A percentile compares a stretch with the other conserved stretches of the same genome.
These are phyloP conservation scores for Xylaria sp. DNA, from an alignment of 2,329 filamentous ascomycete genomes.

Conservation along the genomic window DNA sequence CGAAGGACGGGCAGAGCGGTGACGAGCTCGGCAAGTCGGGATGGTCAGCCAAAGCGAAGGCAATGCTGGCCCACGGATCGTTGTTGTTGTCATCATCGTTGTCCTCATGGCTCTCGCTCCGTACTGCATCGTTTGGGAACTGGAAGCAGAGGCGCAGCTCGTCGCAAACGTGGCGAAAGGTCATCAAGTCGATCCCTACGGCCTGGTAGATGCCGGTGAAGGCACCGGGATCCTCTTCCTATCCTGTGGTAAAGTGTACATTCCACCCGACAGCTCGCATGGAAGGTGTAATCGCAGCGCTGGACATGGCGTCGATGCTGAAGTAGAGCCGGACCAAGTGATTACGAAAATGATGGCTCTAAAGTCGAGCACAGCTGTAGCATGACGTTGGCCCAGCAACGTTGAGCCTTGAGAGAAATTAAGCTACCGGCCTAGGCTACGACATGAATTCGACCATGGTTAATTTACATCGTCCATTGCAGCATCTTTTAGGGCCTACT, in stretches of 20 bases:
- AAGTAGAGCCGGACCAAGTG: neutral
- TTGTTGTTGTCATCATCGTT: neutral
- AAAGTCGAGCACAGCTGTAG: neutral
- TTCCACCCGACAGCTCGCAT: slow-evolving; percentile 21
- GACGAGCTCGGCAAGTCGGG: neutral
- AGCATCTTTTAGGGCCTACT: no score
- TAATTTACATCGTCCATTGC: no score
- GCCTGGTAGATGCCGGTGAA: slow-evolving; percentile 23
- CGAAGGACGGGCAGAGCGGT: slow-evolving; percentile 8
- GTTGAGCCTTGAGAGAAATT: no score
- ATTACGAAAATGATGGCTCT: neutral
- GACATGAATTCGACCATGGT: no score
- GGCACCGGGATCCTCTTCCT: neutral
- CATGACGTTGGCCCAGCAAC: slow-evolving; percentile 2
- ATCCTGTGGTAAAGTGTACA: slow-evolving; percentile 22
- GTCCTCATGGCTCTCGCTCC: neutral
- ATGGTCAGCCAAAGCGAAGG: slow-evolving; percentile 19
- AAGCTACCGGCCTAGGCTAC: no score
- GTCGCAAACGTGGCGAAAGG: slow-evolving; percentile 24
- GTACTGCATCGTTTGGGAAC: neutral
- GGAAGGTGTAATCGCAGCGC: slow-evolving; percentile 9
- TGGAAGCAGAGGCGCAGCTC: slow-evolving; percentile 28
- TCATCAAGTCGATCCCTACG: slow-evolving; percentile 8
- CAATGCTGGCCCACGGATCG: slow-evolving; percentile 23
- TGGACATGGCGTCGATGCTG: slow-evolving; percentile 10